Conservation (phyloP, 768 basidiomycete species). For the Psilocybe azurescens region DNA sequence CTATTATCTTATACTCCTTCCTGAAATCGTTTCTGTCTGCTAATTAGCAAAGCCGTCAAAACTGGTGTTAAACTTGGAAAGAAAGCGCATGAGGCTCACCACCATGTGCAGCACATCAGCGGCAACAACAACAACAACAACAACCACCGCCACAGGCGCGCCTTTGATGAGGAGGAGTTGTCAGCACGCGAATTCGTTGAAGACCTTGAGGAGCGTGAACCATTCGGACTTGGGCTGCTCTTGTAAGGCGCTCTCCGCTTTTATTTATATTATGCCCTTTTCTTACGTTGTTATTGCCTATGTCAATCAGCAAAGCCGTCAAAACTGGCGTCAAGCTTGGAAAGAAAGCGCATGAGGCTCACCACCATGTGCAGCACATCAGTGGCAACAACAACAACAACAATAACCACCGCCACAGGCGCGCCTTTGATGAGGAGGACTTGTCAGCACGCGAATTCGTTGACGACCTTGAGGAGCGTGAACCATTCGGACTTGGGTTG, state of each 20-base stretch:
- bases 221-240: neutral
- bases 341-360: neutral
- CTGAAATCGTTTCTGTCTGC: neutral
- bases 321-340: neutral
- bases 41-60: neutral
- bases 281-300: neutral
- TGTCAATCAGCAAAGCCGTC: too few species aligned
- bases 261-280: neutral
- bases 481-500: neutral
- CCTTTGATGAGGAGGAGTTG: neutral
- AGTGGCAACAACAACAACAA: too few species aligned
- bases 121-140: too few species aligned
- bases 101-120: neutral
- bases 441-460: neutral
- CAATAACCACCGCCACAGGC: too few species aligned
- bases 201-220: slow-evolving; percentile 14
- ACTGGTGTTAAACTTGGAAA: neutral
- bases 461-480: slow-evolving; percentile 15
- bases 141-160: too few species aligned
- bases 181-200: neutral
- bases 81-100: neutral
- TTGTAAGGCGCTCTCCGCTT: neutral
- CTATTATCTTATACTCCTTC: neutral
- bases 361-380: neutral
- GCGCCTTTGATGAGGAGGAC: neutral